These are phyloP conservation scores for Prunella vulgaris DNA, from an alignment of 257 asterid species.

Conservation along the genomic window DNA sequence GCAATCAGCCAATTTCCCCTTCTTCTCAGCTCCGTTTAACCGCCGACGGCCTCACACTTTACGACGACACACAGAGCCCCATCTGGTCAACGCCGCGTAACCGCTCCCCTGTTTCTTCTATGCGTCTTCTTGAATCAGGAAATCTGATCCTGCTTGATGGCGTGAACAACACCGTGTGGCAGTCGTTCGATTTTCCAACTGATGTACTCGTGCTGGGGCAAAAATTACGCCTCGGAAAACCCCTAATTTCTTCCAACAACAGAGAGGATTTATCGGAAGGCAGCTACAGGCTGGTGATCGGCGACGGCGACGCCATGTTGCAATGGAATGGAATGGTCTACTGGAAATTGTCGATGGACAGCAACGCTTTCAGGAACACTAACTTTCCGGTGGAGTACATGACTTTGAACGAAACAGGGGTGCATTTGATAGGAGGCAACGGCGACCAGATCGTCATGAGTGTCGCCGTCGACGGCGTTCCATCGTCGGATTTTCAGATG, in stretches of 20 bases:
- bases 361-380: constrained; percentile 27
- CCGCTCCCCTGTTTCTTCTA: constrained; percentile 23
- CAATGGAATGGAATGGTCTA: constrained; percentile 55
- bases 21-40: constrained; percentile 35
- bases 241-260: constrained; percentile 26
- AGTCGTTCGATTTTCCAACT: constrained; percentile 53
- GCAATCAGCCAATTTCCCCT: constrained; percentile 30
- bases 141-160: constrained; percentile 51
- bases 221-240: constrained; percentile 35
- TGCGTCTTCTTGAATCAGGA: constrained; percentile 60
- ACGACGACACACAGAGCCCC: constrained; percentile 24
- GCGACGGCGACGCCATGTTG: constrained; percentile 42
- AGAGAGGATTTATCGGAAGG: constrained; percentile 52
- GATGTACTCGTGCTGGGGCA: constrained; percentile 62
- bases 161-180: constrained; percentile 39
- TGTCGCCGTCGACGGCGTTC: constrained; percentile 18
- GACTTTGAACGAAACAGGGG: constrained; percentile 47
- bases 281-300: constrained; percentile 33
- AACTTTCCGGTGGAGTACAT: constrained; percentile 32
- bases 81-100: constrained; percentile 57
- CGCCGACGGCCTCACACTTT: constrained; percentile 30
- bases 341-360: constrained; percentile 61
- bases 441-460: constrained; percentile 34
- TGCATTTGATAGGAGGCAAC: constrained; percentile 43
- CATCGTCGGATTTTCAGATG: constrained; percentile 22